Base-by-base conservation (phyloP, 495 filamentous ascomycete genomes). In the Podospora sp. region DNA sequence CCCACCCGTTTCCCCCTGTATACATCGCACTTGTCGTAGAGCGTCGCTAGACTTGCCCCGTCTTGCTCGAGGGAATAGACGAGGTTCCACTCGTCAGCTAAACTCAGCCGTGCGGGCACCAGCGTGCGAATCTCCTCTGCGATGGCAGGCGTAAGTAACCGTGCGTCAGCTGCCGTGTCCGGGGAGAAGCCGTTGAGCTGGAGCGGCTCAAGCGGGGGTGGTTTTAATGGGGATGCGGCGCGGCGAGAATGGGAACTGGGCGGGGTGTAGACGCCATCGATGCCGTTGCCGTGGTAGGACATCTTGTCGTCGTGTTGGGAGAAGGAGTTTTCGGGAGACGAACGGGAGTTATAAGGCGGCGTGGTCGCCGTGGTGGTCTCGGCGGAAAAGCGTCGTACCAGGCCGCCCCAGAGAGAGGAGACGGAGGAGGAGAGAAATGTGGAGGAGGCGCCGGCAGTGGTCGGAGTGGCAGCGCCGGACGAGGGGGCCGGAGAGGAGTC, bases 71-170 rank as follows among this genome's bases (percentile, higher is more conserved):
- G 84, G 68, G 91, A 94, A 80, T 97, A 99, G 26, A 88, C 86
- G 21, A 98, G 79, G 33, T 83, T 81, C 95, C 95, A 99, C 67
- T 88, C 88, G 67, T 98, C 93, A 65, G 88, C 87, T 16, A 99
- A 85, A 77, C 96, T 91, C 62, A 97, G 79, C 22, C 94, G 85
- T 59, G 94, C 83, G 0, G 95, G 95, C 11, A 99, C 83, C 60
- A 98, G 88, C 22, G 95, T 86, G 40, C 96, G 86, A 65, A 99
- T 96, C 79, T 99, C 95, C 79, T 99, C 96, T 1, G 95, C 95
- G 14, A 99, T 79, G 7, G 88, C 83, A 58, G 82, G 83, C 7
- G 85, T 88, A 33, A 98, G 83, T 57, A 96, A 72, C 59, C 79
- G 76, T 20, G 79, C 77, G 21, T 74, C 72, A 1, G 68, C 21